These are phyloP conservation scores for Raphanus hybrid DNA, from an alignment of 441 rosid species.

Conservation along the genomic window DNA sequence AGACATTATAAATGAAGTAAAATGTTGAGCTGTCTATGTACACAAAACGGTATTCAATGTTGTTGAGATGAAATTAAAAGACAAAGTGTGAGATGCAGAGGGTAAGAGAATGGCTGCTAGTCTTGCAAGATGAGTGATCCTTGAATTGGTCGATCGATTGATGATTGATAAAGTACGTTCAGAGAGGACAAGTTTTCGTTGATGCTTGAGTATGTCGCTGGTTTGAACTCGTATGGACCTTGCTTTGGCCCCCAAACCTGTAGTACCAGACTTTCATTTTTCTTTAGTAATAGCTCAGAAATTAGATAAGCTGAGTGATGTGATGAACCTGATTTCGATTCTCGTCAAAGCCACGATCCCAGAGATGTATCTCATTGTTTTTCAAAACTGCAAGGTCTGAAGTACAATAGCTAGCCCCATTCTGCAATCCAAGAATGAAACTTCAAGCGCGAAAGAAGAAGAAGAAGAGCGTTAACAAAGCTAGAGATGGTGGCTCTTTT, in stretches of 20 bases:
- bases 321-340: constrained; percentile 67
- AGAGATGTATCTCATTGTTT: constrained; percentile 80
- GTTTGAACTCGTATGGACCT: constrained; percentile 91
- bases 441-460: not conserved
- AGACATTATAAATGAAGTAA: not conserved
- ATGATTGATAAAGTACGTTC: constrained; percentile 57
- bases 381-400: constrained; percentile 69
- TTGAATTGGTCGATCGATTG: constrained; percentile 70
- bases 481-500: not conserved
- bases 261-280: constrained; percentile 3
- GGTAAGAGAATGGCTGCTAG: constrained; percentile 39
- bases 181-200: constrained; percentile 62
- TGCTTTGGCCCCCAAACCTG: constrained; percentile 91
- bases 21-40: constrained; percentile 30
- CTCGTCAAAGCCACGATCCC: constrained; percentile 90
- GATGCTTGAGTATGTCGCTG: constrained; percentile 68
- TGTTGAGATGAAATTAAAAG: not conserved
- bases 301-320: not conserved
- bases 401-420: constrained; percentile 62
- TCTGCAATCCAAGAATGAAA: constrained; percentile 37
- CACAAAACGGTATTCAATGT: constrained; percentile 7
- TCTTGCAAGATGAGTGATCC: constrained; percentile 86
- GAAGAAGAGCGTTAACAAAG: not conserved
- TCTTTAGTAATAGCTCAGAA: not conserved
- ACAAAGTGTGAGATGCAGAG: not conserved